Conservation (phyloP, 768 basidiomycete genomes). For the Hortiboletus campestris region DNA sequence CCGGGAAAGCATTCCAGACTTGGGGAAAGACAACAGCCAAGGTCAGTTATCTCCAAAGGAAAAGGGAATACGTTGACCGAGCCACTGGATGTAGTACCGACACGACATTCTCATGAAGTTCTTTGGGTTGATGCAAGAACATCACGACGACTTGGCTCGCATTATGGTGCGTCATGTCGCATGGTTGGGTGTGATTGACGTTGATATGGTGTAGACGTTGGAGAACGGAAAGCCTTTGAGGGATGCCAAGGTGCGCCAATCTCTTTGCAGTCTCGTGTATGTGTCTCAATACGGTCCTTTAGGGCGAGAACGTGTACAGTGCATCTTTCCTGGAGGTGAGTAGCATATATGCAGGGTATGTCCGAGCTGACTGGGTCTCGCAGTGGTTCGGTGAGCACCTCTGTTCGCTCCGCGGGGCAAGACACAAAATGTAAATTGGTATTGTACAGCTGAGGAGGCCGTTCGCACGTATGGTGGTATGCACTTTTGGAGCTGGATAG, state of each 20-base stretch:
- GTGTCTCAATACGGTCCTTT: background rate
- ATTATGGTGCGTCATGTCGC: conserved; percentile 62
- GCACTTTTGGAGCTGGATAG: conserved; percentile 10
- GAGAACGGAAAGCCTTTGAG: conserved; percentile 93
- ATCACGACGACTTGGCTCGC: conserved; percentile 82
- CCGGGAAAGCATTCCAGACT: conserved; percentile 71
- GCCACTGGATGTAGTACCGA: conserved; percentile 49
- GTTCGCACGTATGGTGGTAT: conserved; percentile 86
- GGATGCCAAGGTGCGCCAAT: conserved; percentile 65
- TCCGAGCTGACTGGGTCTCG: conserved; percentile 1
- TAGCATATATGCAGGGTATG: conserved; percentile 7
- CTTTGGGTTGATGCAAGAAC: conserved; percentile 72
- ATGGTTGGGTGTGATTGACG: background rate
- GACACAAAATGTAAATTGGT: background rate
- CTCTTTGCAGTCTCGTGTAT: background rate
- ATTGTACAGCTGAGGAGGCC: conserved; percentile 77
- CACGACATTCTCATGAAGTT: conserved; percentile 84
- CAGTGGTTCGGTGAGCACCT: conserved; percentile 75
- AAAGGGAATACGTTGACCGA: background rate
- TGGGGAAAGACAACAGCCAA: conserved; percentile 91
- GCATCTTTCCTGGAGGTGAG: conserved; percentile 80
- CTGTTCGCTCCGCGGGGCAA: background rate
- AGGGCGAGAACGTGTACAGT: conserved; percentile 85
- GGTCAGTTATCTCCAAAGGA: conserved; percentile 37
- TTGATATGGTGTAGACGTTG: conserved; percentile 56